Base-by-base conservation (phyloP, 805 yeast species). In the Candida anglica region DNA sequence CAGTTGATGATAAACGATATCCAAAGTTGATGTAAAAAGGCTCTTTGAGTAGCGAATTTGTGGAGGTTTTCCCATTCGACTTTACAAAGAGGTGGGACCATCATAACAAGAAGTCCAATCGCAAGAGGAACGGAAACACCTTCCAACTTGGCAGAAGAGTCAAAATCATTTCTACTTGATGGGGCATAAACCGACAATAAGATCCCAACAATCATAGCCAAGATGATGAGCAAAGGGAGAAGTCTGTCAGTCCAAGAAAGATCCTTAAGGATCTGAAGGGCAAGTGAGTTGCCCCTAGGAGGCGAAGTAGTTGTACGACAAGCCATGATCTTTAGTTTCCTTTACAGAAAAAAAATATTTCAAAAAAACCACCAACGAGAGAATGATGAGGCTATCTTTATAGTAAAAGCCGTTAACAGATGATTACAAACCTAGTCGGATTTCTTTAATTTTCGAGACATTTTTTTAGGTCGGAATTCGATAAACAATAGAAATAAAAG, bases 71-170 rank as follows among this genome's bases (percentile, higher is more conserved):
- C 81, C 71, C 73, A 75, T 43, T 66, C 63, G 18, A 76, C 74
- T 40, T 73, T 72, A 48, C 77, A 71, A 32, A 76, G 53, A 4
- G 77, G 76, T 3, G 81, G 81, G 8, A 71, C 56, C 76, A 75
- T 73, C 79, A 75, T 75, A 14, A 71, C 60, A 7, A 75, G 58
- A 38, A 75, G 47, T 1, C 80, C 80, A 10, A 73, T 52, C 1
- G 75, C 67, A n/a, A 69, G 39, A 2, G 76, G 75, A 22, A 66
- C 50, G 11, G 71, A 59, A 2, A 69, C 74, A 9, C 59, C 61
- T 9, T 60, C 57, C 14, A 69, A 41, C 28, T 52, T 37, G 3
- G 57, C 56, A 20, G 25, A 20, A 13, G 60, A 55, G 24, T 62
- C 46, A 39, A 69, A 67, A 4, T 61, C 63, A 8, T 46, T 37